A percentile compares a stretch with the other conserved stretches of the same genome.
These are phyloP conservation scores for Chytriomyces hyalinus DNA, from an alignment of 192 early-diverging fungal genomes.

Conservation along the genomic window DNA sequence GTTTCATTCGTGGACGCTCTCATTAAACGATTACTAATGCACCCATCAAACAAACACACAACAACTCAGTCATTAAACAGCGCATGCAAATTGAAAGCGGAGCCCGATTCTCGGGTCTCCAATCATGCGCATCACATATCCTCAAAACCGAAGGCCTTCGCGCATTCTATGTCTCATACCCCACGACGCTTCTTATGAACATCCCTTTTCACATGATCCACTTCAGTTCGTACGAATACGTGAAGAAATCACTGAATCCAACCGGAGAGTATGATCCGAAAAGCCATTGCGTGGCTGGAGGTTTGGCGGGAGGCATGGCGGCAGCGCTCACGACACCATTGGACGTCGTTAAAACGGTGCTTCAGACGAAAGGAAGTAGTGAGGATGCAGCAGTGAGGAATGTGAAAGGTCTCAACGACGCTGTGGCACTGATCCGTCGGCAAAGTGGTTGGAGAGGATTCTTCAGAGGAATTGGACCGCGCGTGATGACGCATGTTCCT, in stretches of 20 bases:
- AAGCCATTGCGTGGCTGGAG: conserved; percentile 86
- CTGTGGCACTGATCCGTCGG: conserved; percentile 76
- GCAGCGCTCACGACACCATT: conserved; percentile 90
- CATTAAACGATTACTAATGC: no score
- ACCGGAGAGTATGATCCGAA: conserved; percentile 80
- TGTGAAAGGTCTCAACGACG: conserved; percentile 73
- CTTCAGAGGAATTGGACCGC: conserved; percentile 68
- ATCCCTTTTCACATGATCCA: conserved; percentile 96
- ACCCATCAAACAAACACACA: background rate
- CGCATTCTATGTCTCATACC: conserved; percentile 94
- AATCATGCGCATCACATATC: conserved; percentile 73
- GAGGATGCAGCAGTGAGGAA: conserved; percentile 71
- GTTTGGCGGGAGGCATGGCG: conserved; percentile 85
- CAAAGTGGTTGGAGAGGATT: conserved; percentile 80
- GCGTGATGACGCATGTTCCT: conserved; percentile 90
- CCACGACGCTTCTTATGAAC: conserved; percentile 92
- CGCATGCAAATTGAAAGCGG: conserved; percentile 85
- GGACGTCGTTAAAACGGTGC: conserved; percentile 93
- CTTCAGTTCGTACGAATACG: conserved; percentile 90
- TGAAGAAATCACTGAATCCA: conserved; percentile 84
- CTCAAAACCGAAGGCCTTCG: conserved; percentile 76
- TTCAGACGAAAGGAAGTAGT: conserved; percentile 86
- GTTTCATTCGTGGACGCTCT: no score
- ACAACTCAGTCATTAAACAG: conserved; percentile 81
- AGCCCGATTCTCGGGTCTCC: conserved; percentile 68